Evolutionary conservation across 495 filamentous ascomycete species (phyloP), one percentile per base, ranked within the genome.

Genomic region (Terfezia claveryi): DNA sequence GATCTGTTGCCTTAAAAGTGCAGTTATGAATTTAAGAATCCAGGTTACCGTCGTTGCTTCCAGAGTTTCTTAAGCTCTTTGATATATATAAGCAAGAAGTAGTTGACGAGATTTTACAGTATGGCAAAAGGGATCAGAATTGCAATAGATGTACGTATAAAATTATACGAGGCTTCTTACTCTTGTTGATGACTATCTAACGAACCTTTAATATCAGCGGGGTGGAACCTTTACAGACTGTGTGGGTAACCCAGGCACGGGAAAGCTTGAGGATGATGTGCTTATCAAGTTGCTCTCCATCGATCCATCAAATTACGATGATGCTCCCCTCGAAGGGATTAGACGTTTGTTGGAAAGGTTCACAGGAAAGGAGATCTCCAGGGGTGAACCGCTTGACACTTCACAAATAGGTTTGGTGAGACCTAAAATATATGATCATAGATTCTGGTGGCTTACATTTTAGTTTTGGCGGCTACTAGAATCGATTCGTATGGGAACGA

Each of bases 261-360:
- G 75, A 4, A 72, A 68, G 55, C 71, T 76, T 66, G 67, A 76
- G 59, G 77, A 81, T 55, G 81, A 89, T 62, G 73, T 92, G 50
- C 78, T 94, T 54, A 78, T 94, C 63, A 94, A 94, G 68, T 73
- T 94, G 0, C 76, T 94, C 7, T 91, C 85, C n/a, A 84, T 88
- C 51, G 87, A 94, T 66, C 87, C 87, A 51, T 73, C 77, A 54
- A 89, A 94, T 67, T 94, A 94, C 61, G 73, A 78, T 52, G 87
- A 94, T 75, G 87, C 87, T 2, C 87, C 87, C 1, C 78, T 87
- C 8, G 87, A 94, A 64, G 91, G 87, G 41, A 94, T 98, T 61
- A 80, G 91, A 11, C 83, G 89, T 54, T 79, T 96, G 51, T 74
- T 96, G 65, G 82, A 86, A 60, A 78, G 78, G 58, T 93, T 93